Percentiles rank a stretch among this genome's conserved stretches.
Evolutionary conservation across 306 rosid genomes (phyloP).

Genomic region (Nissolia schottii): DNA sequence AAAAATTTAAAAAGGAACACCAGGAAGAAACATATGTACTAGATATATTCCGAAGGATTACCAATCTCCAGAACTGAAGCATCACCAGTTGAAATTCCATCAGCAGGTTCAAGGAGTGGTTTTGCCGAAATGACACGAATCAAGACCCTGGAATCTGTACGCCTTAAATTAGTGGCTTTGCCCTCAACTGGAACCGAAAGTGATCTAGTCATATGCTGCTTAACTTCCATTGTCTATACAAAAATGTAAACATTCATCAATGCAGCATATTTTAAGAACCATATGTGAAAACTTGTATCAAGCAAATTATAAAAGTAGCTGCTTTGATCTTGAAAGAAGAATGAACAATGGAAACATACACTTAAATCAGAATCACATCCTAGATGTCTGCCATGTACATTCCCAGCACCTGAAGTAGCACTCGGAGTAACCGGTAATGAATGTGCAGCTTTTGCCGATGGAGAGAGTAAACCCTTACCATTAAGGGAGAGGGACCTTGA

Average conservation of each 20-base stretch:
- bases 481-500: conserved; percentile 47
- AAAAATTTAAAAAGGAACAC: conserved; percentile 13
- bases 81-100: conserved; percentile 34
- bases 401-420: conserved; percentile 37
- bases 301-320: background rate
- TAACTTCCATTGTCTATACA: conserved; percentile 45
- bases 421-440: conserved; percentile 72
- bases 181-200: conserved; percentile 70
- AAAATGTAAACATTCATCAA: conserved; percentile 21
- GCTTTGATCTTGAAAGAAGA: conserved; percentile 10
- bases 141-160: conserved; percentile 54
- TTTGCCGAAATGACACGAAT: conserved; percentile 73
- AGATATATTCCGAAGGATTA: conserved; percentile 22
- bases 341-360: conserved; percentile 38
- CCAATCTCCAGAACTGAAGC: conserved; percentile 48
- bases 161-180: conserved; percentile 46
- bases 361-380: conserved; percentile 31
- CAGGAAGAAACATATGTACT: background rate
- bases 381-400: conserved; percentile 26
- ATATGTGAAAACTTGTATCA: background rate
- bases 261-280: background rate
- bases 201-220: conserved; percentile 66
- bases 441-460: conserved; percentile 43
- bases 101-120: conserved; percentile 35
- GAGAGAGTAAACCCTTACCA: conserved; percentile 45